phyloP scores from a whole-genome alignment of 2,329 filamentous ascomycete species.

The Colletotrichum agaves region DNA sequence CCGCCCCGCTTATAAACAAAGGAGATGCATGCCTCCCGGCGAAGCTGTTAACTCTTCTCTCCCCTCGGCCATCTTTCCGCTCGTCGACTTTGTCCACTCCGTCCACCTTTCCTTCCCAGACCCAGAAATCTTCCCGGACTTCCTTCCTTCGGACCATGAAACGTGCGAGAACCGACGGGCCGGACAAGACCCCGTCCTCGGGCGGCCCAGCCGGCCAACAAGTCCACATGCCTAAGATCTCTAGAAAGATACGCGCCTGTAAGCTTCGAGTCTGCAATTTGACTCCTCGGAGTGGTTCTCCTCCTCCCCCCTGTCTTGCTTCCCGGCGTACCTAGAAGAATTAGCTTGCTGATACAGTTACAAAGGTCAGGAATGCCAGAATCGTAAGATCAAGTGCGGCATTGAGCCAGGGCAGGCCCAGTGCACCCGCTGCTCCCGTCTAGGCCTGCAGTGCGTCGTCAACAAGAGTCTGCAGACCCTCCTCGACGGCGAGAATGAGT shows the following conservation, averaged over 20 bases:
- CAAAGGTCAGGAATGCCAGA: conserved; percentile 57
- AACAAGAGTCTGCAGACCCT: conserved; percentile 67
- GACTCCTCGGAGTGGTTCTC: background rate
- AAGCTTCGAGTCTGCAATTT: conserved; percentile 34
- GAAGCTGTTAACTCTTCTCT: conserved; percentile 30
- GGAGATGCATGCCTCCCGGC: conserved; percentile 17
- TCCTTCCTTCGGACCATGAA: conserved; percentile 33
- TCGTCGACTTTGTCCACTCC: conserved; percentile 26
- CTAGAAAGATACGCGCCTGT: conserved; percentile 47
- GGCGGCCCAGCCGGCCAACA: conserved; percentile 17
- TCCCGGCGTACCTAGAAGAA: background rate
- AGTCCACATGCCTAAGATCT: conserved; percentile 43
- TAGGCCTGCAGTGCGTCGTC: conserved; percentile 61
- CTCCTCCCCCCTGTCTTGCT: background rate
- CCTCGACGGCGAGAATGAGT: conserved; percentile 63
- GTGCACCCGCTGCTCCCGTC: conserved; percentile 61
- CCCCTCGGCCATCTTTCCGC: conserved; percentile 36
- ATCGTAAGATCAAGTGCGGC: conserved; percentile 66
- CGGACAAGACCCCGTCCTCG: conserved; percentile 36
- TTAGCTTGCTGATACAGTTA: conserved; percentile 3
- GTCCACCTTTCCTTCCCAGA: conserved; percentile 24
- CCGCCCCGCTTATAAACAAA: conserved; percentile 38
- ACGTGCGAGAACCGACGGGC: conserved; percentile 34
- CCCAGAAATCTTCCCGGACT: conserved; percentile 34
- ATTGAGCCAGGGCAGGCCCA: conserved; percentile 55